phyloP scores from a whole-genome alignment of 2,329 filamentous ascomycete genomes.

The Ophiocordyceps camponoti-leonardi region DNA sequence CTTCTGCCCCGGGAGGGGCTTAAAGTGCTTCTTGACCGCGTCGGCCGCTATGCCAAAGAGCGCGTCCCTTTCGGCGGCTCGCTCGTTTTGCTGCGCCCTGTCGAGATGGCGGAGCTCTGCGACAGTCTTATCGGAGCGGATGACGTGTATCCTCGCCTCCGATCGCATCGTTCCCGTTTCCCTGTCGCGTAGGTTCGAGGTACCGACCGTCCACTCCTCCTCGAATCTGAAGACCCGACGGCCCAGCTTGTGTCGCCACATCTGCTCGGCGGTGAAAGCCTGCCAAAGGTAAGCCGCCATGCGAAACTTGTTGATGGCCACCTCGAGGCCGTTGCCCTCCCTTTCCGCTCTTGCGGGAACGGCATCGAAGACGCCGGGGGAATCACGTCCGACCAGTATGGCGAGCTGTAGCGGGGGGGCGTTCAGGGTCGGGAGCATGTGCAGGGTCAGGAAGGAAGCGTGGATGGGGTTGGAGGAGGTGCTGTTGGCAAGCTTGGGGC shows the following conservation, averaged over 20 bases:
- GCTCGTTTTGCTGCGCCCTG: conserved; percentile 57
- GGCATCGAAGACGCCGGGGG: conserved; percentile 69
- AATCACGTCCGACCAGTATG: conserved; percentile 77
- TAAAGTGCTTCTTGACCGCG: conserved; percentile 64
- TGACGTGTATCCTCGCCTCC: conserved; percentile 77
- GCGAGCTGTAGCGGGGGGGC: conserved; percentile 78
- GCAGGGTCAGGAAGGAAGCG: conserved; percentile 63
- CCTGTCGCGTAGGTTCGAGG: conserved; percentile 58
- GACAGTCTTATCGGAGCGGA: conserved; percentile 69
- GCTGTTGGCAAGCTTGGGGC: conserved; percentile 59
- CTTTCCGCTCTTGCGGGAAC: conserved; percentile 55
- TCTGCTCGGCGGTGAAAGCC: conserved; percentile 90
- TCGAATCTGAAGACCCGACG: conserved; percentile 79
- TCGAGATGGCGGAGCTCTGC: conserved; percentile 67
- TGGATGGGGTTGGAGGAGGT: conserved; percentile 53
- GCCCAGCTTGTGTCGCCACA: conserved; percentile 77
- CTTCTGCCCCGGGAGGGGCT: conserved; percentile 57
- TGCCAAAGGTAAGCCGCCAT: conserved; percentile 97
- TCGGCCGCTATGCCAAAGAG: conserved; percentile 63
- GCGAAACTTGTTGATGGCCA: conserved; percentile 74
- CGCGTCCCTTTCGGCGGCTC: conserved; percentile 52
- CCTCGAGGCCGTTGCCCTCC: conserved; percentile 69
- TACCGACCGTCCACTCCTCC: conserved; percentile 83
- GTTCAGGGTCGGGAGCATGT: conserved; percentile 67
- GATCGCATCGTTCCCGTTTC: conserved; percentile 62